Conservation (phyloP, 2,329 filamentous ascomycete species). For the Botrytis fragariae region DNA sequence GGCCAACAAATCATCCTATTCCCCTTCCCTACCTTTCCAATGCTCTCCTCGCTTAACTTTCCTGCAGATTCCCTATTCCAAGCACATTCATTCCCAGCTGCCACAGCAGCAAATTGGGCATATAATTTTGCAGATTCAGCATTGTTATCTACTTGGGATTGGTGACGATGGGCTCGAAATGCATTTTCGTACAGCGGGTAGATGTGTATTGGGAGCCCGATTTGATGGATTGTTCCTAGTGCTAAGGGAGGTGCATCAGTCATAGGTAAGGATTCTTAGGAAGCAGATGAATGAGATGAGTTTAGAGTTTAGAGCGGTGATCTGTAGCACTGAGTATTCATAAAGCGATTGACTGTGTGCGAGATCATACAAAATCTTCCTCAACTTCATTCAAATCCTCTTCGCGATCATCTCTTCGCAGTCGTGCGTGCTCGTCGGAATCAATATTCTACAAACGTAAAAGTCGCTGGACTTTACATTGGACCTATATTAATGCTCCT, state of each 20-base stretch:
- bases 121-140: slow-evolving; percentile 59
- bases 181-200: slow-evolving; percentile 67
- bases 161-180: slow-evolving; percentile 55
- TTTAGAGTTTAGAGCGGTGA: neutral
- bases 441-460: neutral
- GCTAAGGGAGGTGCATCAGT: slow-evolving; percentile 40
- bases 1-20: slow-evolving; percentile 69
- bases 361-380: neutral
- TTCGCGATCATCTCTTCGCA: neutral
- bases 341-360: neutral
- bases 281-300: neutral
- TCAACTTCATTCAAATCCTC: neutral
- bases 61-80: slow-evolving; percentile 53
- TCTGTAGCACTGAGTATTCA: neutral
- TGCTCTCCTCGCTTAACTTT: slow-evolving; percentile 47
- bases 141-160: slow-evolving; percentile 55
- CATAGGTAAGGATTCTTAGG: neutral
- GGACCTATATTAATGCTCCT: neutral
- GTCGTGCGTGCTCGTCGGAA: neutral
- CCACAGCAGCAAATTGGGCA: slow-evolving; percentile 57
- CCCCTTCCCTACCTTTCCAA: slow-evolving; percentile 52
- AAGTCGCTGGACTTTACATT: neutral
- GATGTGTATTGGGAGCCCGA: slow-evolving; percentile 63
- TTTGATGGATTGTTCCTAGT: slow-evolving; percentile 53
- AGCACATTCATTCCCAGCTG: slow-evolving; percentile 50